phyloP scores from a whole-genome alignment of 352 stramenopile genomes.

The Globisporangium spinosum region DNA sequence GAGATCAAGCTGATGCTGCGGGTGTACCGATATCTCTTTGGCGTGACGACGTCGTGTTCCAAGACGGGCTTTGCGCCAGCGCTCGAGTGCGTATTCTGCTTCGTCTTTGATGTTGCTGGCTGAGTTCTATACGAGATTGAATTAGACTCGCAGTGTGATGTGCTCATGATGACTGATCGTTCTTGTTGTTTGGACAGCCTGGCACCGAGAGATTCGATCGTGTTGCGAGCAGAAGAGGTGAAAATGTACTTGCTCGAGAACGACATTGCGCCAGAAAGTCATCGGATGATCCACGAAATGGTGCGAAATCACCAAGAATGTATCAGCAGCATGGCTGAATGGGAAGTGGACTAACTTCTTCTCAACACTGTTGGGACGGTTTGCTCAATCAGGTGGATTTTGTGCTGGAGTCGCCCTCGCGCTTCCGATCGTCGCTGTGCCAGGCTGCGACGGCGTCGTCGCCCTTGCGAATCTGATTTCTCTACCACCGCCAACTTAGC shows the following conservation, averaged over 20 bases:
- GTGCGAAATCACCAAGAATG: conserved; percentile 19
- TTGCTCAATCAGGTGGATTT: conserved; percentile 57
- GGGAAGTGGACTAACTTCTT: neutral
- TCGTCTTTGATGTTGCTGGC: neutral
- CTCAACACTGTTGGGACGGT: neutral
- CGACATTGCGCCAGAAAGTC: conserved; percentile 29
- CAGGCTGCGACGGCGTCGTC: conserved; percentile 31
- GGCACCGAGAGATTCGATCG: conserved; percentile 42
- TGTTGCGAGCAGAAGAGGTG: conserved; percentile 50
- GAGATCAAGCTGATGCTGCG: conserved; percentile 80
- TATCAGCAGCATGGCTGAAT: neutral
- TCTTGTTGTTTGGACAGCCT: conserved; percentile 33
- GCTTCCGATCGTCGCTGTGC: conserved; percentile 65
- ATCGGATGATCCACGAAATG: conserved; percentile 58
- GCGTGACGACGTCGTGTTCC: conserved; percentile 32
- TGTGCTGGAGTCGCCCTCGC: conserved; percentile 45
- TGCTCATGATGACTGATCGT: neutral
- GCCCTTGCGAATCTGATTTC: conserved; percentile 1
- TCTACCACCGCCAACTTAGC: no score
- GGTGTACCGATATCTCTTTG: conserved; percentile 78
- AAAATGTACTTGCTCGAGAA: conserved; percentile 45
- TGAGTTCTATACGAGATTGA: neutral
- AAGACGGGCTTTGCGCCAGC: conserved; percentile 72
- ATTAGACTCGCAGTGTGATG: neutral
- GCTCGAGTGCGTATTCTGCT: conserved; percentile 43